These are phyloP conservation scores for Ogataea paradorogensis DNA, from an alignment of 805 yeast genomes.

Conservation along the genomic window DNA sequence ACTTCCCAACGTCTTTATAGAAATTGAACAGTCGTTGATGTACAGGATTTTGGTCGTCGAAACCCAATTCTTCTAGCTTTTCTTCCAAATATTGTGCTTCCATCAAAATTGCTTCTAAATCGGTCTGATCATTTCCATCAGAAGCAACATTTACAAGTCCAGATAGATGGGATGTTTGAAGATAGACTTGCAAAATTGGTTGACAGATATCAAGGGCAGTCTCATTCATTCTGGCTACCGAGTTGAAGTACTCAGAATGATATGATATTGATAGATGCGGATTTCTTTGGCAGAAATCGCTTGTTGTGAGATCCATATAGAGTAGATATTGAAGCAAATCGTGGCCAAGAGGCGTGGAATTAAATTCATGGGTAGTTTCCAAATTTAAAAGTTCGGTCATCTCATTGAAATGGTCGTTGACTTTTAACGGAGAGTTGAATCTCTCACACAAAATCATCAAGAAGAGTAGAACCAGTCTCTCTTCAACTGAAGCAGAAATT, in stretches of 20 bases:
- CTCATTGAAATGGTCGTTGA: not conserved
- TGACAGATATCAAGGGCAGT: slow-evolving; percentile 5
- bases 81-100: slow-evolving; percentile 14
- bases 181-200: slow-evolving; percentile 9
- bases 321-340: slow-evolving; percentile 4
- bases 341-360: not conserved
- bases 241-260: slow-evolving; percentile 1
- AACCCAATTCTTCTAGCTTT: not conserved
- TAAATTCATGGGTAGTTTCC: not conserved
- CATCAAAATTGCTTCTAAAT: slow-evolving; percentile 12
- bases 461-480: not conserved
- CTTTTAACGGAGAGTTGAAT: not conserved
- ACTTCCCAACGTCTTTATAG: slow-evolving; percentile 12
- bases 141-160: slow-evolving; percentile 11
- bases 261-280: slow-evolving; percentile 6
- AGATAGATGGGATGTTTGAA: slow-evolving; percentile 8
- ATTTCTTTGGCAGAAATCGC: slow-evolving; percentile 7
- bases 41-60: not conserved
- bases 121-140: slow-evolving; percentile 11
- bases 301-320: slow-evolving; percentile 9
- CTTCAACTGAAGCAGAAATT: not conserved
- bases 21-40: slow-evolving; percentile 5
- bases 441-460: not conserved
- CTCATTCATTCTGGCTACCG: not conserved
- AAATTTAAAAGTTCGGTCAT: not conserved